A percentile compares a stretch with the other conserved stretches of the same genome.
These are phyloP conservation scores for Chrysosphaeria jannelii DNA, from an alignment of 2,329 filamentous ascomycete genomes.

Conservation along the genomic window DNA sequence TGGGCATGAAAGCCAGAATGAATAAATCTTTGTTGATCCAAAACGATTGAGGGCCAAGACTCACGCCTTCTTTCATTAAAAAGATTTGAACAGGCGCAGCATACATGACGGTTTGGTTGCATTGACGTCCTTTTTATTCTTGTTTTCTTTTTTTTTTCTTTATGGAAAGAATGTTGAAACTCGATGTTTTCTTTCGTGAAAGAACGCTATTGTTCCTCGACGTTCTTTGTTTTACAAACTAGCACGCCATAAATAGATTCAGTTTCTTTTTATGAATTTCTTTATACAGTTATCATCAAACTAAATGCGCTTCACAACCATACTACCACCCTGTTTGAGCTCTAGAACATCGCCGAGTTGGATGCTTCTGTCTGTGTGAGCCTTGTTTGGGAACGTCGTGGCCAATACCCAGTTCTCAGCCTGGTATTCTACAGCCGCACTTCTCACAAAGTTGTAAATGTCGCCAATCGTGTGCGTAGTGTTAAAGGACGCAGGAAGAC, in stretches of 20 bases:
- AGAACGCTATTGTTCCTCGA: not conserved
- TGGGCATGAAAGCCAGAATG: no score
- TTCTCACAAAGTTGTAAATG: constrained; percentile 48
- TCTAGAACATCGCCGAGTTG: constrained; percentile 28
- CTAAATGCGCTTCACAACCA: constrained; percentile 27
- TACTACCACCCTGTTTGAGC: constrained; percentile 34
- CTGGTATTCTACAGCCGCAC: no score
- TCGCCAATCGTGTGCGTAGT: constrained; percentile 48
- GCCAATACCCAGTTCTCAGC: constrained; percentile 40
- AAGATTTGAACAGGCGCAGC: no score
- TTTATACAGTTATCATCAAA: not conserved
- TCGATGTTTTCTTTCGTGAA: not conserved
- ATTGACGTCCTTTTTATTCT: constrained; percentile 1
- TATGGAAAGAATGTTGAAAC: not conserved
- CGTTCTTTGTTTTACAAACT: not conserved
- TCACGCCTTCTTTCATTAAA: no score
- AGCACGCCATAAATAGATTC: not conserved
- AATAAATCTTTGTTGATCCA: no score
- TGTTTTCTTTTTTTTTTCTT: not conserved
- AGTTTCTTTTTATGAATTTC: not conserved
- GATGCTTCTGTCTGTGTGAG: constrained; percentile 35
- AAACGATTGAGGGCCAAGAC: no score
- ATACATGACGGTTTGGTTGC: not conserved
- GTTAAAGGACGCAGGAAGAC: constrained; percentile 57
- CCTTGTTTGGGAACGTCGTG: constrained; percentile 61